A percentile compares a stretch with the other conserved stretches of the same genome.
Evolutionary conservation across 129 eudicot genomes (phyloP).

Genomic region (Lonicera japonica): DNA sequence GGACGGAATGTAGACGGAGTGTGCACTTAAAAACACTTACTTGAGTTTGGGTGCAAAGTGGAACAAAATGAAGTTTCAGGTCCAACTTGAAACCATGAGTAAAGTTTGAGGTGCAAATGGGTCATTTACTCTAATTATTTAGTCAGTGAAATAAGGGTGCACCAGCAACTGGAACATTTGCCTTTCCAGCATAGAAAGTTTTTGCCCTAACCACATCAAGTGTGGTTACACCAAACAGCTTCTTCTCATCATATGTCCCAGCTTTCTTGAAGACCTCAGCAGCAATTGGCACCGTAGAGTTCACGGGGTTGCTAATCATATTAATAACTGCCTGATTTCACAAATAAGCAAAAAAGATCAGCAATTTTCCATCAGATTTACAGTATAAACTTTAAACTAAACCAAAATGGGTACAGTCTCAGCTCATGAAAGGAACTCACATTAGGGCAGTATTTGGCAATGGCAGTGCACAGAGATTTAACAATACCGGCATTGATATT

Average conservation of each 20-base stretch:
- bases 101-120: not conserved
- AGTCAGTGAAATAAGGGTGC: not conserved
- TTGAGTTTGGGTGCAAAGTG: too few species aligned
- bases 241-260: slow-evolving; percentile 73
- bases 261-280: slow-evolving; percentile 95
- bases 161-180: slow-evolving; percentile 75
- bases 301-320: slow-evolving; percentile 94
- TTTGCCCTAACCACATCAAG: slow-evolving; percentile 95
- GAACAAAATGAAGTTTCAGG: too few species aligned
- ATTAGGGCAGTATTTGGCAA: slow-evolving; percentile 77
- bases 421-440: slow-evolving; percentile 27
- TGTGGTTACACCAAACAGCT: slow-evolving; percentile 89
- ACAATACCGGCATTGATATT: slow-evolving; percentile 96
- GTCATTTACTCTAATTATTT: too few species aligned
- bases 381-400: not conserved
- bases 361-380: not conserved
- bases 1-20: too few species aligned
- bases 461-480: slow-evolving; percentile 64
- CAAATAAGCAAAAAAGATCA: not conserved
- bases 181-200: slow-evolving; percentile 89
- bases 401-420: too few species aligned
- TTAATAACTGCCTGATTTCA: slow-evolving; percentile 63
- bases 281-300: slow-evolving; percentile 97
- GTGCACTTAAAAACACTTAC: too few species aligned
- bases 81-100: too few species aligned